Conservation (phyloP, 2,329 filamentous ascomycete species). For the Bipolaris gigantea region DNA sequence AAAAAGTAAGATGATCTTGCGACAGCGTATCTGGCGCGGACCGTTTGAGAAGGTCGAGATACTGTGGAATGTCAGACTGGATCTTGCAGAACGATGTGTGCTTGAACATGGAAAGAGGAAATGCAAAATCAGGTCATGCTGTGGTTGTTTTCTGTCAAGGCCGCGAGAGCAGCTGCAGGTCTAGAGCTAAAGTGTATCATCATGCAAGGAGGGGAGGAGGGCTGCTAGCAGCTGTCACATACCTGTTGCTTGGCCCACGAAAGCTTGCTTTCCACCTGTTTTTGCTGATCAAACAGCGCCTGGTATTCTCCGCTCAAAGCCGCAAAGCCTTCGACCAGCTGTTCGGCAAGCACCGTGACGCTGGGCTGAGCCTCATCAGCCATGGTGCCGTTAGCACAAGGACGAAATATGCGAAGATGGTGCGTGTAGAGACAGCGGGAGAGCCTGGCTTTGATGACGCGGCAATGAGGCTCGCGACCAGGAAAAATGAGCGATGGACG, state of each 20-base stretch:
- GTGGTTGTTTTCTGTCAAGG: constrained; percentile 51
- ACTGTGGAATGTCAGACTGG: constrained; percentile 37
- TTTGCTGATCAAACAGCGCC: constrained; percentile 49
- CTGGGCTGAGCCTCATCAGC: constrained; percentile 27
- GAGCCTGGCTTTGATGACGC: constrained; percentile 30
- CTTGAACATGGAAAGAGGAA: constrained; percentile 4
- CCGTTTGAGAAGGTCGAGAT: constrained; percentile 46
- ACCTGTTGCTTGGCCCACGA: constrained; percentile 55
- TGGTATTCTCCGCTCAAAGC: constrained; percentile 53
- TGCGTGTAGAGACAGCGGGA: constrained; percentile 3
- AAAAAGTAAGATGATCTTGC: constrained; percentile 46
- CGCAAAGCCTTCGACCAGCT: constrained; percentile 52
- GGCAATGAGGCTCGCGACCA: constrained; percentile 24
- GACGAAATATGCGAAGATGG: constrained; percentile 5
- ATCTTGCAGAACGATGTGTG: background rate
- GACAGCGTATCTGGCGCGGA: constrained; percentile 44
- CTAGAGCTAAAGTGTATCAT: constrained; percentile 56
- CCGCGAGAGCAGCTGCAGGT: constrained; percentile 52
- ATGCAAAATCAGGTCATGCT: constrained; percentile 45
- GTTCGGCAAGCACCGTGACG: constrained; percentile 43
- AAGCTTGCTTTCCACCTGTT: constrained; percentile 52
- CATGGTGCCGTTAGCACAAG: constrained; percentile 27
- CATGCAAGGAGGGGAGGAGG: constrained; percentile 33
- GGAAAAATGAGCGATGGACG: constrained; percentile 18
- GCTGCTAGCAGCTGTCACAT: constrained; percentile 20